Conservation (phyloP, 148 eudicot genomes). For the Dysphania ambrosioides region DNA sequence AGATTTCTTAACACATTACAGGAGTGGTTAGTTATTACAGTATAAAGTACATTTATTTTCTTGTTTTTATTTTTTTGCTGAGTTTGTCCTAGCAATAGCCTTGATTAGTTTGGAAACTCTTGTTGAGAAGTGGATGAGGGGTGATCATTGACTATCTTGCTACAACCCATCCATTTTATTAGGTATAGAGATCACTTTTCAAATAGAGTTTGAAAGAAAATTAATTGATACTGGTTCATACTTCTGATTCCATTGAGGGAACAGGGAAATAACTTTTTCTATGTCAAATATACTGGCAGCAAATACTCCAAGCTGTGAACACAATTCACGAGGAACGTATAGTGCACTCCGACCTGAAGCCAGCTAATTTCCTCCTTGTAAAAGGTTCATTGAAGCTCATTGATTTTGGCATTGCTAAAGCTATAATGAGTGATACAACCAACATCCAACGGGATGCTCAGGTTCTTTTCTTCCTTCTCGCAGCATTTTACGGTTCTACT, state of each 20-base stretch:
- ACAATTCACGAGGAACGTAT: constrained; percentile 97
- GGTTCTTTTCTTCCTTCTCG: constrained; percentile 34
- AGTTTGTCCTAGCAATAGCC: background rate
- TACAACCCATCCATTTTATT: too few species aligned
- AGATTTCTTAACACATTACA: background rate
- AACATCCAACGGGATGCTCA: constrained; percentile 95
- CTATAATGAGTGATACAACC: constrained; percentile 95
- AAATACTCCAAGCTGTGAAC: constrained; percentile 92
- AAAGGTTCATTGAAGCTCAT: constrained; percentile 89
- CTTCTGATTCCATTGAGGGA: background rate
- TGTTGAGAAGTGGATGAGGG: background rate
- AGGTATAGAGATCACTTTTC: background rate
- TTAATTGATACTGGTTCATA: background rate
- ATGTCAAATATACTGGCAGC: constrained; percentile 43
- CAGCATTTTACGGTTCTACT: background rate
- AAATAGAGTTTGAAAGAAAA: background rate
- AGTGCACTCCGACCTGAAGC: constrained; percentile 96
- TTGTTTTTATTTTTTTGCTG: background rate
- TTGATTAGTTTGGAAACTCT: too few species aligned
- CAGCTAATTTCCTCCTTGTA: constrained; percentile 95
- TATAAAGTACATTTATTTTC: too few species aligned
- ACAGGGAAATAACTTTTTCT: constrained; percentile 21
- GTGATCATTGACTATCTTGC: too few species aligned
- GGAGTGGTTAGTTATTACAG: background rate
- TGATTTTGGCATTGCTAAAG: constrained; percentile 95